phyloP scores from a whole-genome alignment of 1,284 basidiomycete genomes.

The Pyrrhoderma lamaoense region DNA sequence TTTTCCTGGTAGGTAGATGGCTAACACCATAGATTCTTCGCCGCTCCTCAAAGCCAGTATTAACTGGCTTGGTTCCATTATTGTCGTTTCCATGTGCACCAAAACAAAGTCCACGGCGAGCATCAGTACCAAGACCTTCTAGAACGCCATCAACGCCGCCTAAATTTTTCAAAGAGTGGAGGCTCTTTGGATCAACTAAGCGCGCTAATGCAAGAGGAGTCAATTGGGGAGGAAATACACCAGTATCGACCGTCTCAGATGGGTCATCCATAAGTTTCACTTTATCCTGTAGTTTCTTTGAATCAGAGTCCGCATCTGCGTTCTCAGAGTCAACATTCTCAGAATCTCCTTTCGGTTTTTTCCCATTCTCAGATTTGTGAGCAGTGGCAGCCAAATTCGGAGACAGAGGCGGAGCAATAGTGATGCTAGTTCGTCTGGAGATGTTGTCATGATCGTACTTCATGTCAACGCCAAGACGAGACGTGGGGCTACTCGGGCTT shows the following conservation, averaged over 20 bases:
- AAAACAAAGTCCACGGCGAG: constrained; percentile 44
- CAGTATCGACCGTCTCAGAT: constrained; percentile 14
- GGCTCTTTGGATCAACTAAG: constrained; percentile 83
- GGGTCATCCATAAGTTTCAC: neutral
- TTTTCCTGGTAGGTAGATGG: constrained; percentile 67
- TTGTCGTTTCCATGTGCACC: constrained; percentile 19
- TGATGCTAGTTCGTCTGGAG: constrained; percentile 17
- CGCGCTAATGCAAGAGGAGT: constrained; percentile 75
- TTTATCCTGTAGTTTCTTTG: neutral
- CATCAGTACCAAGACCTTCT: constrained; percentile 67
- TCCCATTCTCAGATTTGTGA: neutral
- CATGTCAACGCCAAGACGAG: neutral
- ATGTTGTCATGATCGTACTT: constrained; percentile 4
- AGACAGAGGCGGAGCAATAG: constrained; percentile 13
- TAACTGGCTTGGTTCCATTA: constrained; percentile 23
- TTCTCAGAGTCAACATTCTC: neutral
- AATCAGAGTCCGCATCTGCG: neutral
- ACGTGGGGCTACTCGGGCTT: constrained; percentile 3
- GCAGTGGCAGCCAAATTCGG: neutral
- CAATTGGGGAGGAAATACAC: constrained; percentile 50
- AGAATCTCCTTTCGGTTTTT: neutral
- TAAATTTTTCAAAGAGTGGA: constrained; percentile 60
- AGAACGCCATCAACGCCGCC: constrained; percentile 73
- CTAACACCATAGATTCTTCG: constrained; percentile 80
- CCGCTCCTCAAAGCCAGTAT: constrained; percentile 57